Conservation (phyloP, 2,329 filamentous ascomycete species). For the Fonsecaea pedrosoi region DNA sequence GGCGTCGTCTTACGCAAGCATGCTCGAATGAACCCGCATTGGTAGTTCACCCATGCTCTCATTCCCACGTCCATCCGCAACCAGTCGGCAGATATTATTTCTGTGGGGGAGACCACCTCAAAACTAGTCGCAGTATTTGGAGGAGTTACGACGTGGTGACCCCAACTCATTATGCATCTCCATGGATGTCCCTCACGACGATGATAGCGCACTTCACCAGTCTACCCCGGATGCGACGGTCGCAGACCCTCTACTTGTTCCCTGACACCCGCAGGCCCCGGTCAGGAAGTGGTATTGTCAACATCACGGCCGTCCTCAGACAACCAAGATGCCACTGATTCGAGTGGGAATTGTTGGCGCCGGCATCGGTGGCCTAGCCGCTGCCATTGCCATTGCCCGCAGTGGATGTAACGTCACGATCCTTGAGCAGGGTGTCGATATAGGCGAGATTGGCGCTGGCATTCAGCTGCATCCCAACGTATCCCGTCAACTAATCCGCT, state of each 20-base stretch:
- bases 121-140: background rate
- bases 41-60: background rate
- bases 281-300: background rate
- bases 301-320: background rate
- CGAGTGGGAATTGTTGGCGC: conserved; percentile 46
- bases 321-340: conserved; percentile 15
- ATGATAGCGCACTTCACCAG: background rate
- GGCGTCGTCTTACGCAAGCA: too few species aligned
- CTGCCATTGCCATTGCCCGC: conserved; percentile 42
- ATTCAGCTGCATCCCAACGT: conserved; percentile 20
- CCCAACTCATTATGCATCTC: too few species aligned
- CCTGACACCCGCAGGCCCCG: too few species aligned
- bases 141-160: background rate
- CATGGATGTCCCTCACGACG: too few species aligned
- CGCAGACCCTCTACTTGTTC: background rate
- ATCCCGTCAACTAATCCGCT: conserved; percentile 12
- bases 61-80: background rate
- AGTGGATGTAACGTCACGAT: conserved; percentile 17
- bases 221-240: background rate
- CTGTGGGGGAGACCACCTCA: conserved; percentile 1
- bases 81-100: background rate
- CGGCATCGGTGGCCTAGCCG: conserved; percentile 53
- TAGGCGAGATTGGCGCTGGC: conserved; percentile 16
- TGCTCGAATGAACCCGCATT: too few species aligned
- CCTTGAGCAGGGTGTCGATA: conserved; percentile 12